Evolutionary conservation across 345 rosid genomes (phyloP), one percentile per base, ranked within the genome.

Genomic region (Rhizophora mangle): DNA sequence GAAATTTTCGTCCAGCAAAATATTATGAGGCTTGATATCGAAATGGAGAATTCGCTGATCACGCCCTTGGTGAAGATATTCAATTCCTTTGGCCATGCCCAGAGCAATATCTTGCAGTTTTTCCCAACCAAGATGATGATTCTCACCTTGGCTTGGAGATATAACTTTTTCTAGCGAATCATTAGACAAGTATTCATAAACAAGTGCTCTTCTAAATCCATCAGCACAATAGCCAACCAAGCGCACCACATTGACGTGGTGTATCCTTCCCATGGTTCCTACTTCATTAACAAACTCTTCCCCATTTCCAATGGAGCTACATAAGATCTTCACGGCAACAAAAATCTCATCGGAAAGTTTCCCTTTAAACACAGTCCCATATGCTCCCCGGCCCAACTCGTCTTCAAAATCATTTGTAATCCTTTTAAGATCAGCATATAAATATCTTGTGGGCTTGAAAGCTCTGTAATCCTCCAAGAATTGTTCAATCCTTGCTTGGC

Each of bases 401-500:
- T 64, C 65, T 63, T 64, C 70, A 16, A 75, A 75, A 7, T 70
- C 39, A 65, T 60, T 39, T 19, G 71, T 70, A 19, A 75, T 75
- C 70, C 74, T 75, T 47, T 69, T 60, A 3, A 75, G 16, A 55
- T 75, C 79, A 52, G 62, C 31, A 53, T 70, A 70, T 0, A 54
- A 20, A 36, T 69, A 69, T 30, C 79, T 65, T 5, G 74, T 19
- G 8, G 79, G 79, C 36, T 70, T 65, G 32, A 75, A 60, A 52
- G 80, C 76, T 59, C 54, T 72, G 69, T 76, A 76, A 18, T 67
- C 80, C 10, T 68, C 80, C 59, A 76, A 55, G 58, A 76, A 76
- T 31, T 11, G 52, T 15, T 68, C 68, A 8, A 77, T 43, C 15
- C 60, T 67, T 34, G 34, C 58, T 47, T 49, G 59, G 19, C 67